Conservation (phyloP, 2,329 filamentous ascomycete species). For the Ceratocystiopsis brevicomis region DNA sequence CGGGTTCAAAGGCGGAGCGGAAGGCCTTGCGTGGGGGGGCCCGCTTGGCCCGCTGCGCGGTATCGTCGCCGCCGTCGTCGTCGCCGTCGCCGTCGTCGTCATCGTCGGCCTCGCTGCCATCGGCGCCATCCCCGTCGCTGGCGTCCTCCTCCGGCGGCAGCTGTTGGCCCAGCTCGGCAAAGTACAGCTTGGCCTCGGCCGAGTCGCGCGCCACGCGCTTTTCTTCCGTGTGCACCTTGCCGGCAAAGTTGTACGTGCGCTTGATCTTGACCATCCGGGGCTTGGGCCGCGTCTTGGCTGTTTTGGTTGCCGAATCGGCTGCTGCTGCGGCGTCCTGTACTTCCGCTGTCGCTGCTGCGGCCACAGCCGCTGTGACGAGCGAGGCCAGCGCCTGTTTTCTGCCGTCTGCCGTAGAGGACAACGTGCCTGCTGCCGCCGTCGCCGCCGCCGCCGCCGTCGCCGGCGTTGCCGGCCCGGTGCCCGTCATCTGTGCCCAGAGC, state of each 20-base stretch:
- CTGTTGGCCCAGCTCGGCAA: constrained; percentile 27
- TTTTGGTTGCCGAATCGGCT: constrained; percentile 8
- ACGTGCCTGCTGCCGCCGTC: background rate
- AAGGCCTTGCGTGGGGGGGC: constrained; percentile 35
- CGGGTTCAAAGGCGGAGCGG: constrained; percentile 44
- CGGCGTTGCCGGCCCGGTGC: constrained; percentile 13
- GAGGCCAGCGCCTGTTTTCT: constrained; percentile 1
- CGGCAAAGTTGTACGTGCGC: constrained; percentile 57
- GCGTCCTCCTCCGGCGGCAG: constrained; percentile 8
- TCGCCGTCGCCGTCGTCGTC: constrained; percentile 11
- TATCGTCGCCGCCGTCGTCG: constrained; percentile 13
- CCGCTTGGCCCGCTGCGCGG: constrained; percentile 21
- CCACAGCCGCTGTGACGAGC: constrained; percentile 3
- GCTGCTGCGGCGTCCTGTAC: background rate
- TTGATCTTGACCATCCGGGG: constrained; percentile 40
- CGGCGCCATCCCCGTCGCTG: constrained; percentile 12
- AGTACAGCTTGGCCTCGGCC: constrained; percentile 45
- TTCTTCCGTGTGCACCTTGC: constrained; percentile 51
- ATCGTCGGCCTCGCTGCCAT: constrained; percentile 15
- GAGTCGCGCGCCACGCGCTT: constrained; percentile 47
- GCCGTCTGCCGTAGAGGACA: too few relatives aligned
- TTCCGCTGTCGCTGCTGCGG: background rate
- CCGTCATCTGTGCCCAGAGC: constrained; percentile 48
- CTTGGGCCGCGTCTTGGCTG: constrained; percentile 8
- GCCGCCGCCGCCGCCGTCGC: background rate